Evolutionary conservation across 2,329 filamentous ascomycete genomes (phyloP).

Genomic region (Colletotrichum magnum): DNA sequence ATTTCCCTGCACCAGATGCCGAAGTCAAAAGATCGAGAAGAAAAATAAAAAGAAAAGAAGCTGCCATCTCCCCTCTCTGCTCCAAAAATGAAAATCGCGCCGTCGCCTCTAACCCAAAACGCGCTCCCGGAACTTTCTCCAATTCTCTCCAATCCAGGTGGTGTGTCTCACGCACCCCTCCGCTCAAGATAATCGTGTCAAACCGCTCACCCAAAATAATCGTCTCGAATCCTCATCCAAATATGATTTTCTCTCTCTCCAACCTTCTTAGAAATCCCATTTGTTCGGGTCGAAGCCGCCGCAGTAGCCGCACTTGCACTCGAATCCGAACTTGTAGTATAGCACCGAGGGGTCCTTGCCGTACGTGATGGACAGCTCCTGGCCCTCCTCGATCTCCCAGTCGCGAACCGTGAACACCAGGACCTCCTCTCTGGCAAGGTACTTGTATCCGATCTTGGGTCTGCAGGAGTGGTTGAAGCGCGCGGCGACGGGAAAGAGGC

Average conservation of each 20-base stretch:
- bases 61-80: too few relatives aligned
- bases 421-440: constrained; percentile 49
- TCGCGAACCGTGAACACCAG: constrained; percentile 59
- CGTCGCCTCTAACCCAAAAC: too few relatives aligned
- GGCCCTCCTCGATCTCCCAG: constrained; percentile 54
- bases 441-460: constrained; percentile 58
- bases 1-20: too few relatives aligned
- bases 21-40: too few relatives aligned
- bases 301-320: constrained; percentile 66
- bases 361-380: constrained; percentile 69
- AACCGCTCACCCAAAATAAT: too few relatives aligned
- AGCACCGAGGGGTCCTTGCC: constrained; percentile 54
- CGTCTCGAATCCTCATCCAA: too few relatives aligned
- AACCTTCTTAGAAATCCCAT: constrained; percentile 18
- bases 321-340: constrained; percentile 64
- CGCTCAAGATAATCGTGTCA: too few relatives aligned
- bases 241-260: background rate
- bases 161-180: too few relatives aligned
- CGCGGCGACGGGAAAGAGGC: constrained; percentile 65
- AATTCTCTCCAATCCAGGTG: too few relatives aligned
- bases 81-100: too few relatives aligned
- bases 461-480: constrained; percentile 73
- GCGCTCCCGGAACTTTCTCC: too few relatives aligned
- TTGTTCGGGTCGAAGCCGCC: constrained; percentile 22
- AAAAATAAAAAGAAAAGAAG: too few relatives aligned